Conservation (phyloP, 2,329 filamentous ascomycete species). For the Trichoderma arundinaceum region DNA sequence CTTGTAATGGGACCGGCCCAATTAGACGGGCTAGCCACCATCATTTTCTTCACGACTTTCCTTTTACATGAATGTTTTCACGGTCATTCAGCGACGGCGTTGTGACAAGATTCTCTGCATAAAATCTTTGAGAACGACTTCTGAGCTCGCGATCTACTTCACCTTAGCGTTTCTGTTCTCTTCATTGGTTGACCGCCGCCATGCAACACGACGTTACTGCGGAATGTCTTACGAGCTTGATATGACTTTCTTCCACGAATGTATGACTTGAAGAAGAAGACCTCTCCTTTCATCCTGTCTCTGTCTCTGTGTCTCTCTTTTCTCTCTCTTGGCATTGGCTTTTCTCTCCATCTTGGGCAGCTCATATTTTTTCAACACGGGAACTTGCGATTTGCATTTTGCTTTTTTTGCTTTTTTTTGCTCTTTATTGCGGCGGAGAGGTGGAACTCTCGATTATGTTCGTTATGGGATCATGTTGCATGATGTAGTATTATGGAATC, state of each 20-base stretch:
- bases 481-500: constrained; percentile 34
- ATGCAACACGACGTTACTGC: constrained; percentile 43
- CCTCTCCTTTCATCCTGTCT: constrained; percentile 32
- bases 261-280: constrained; percentile 49
- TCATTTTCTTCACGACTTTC: constrained; percentile 35
- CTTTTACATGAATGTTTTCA: constrained; percentile 45
- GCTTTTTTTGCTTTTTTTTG: neutral
- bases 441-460: constrained; percentile 33
- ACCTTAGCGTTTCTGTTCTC: constrained; percentile 36
- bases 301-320: constrained; percentile 36
- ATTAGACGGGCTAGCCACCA: constrained; percentile 26
- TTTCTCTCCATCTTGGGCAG: constrained; percentile 24
- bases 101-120: constrained; percentile 46
- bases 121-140: constrained; percentile 43
- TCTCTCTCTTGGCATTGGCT: constrained; percentile 34
- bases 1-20: constrained; percentile 31
- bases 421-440: constrained; percentile 19
- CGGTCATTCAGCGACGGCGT: constrained; percentile 54
- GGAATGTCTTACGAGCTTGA: constrained; percentile 47
- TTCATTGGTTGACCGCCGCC: constrained; percentile 45
- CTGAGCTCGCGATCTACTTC: constrained; percentile 33
- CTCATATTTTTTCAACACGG: constrained; percentile 20
- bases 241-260: constrained; percentile 49
- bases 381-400: constrained; percentile 23
- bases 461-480: constrained; percentile 42